Evolutionary conservation across 768 basidiomycete genomes (phyloP), one percentile per base, ranked within the genome.

Genomic region (Mycena metata): DNA sequence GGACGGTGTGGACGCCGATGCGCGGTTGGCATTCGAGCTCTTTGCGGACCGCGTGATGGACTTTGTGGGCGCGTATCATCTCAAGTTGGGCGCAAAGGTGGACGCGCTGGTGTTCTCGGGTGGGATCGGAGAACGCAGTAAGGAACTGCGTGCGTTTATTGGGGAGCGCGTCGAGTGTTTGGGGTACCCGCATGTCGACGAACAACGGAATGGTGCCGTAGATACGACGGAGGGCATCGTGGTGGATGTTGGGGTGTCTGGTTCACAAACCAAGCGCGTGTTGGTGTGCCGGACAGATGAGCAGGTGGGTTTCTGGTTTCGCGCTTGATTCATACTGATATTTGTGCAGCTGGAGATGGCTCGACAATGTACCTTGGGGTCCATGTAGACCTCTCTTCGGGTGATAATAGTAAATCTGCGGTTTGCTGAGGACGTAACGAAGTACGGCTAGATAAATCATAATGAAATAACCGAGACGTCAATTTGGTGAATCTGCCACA

Each of bases 81-180:
- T 94, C 72, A 91, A 93, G 76, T 86, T 96, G 24, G 83, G 83
- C 36, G 87, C 87, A 17, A 67, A 83, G 26, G 86, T 96, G 13
- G 92, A 96, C 76, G 95, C 91, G 2, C 74, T 96, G 46, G 92
- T 96, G 15, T 96, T 96, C 76, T 85, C 93, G 0, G 95, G 96
- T 4, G 95, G 95, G 0, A 94, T 98, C 59, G 96, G 96, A 0
- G 96, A 98, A 79, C 85, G 84, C 70, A 88, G 90, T 67, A 81
- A 79, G 19, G 83, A 87, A 71, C 78, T 98, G 60, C 80, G 96
- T 46, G 75, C 79, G 45, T 86, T 87, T 21, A 82, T 96, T 19
- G 84, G 84, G 5, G 77, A 83, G 41, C 82, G 84, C 39, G 80
- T 91, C 17, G 72, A 59, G 19, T 92, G 88, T 79, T 76, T 96